Conservation (phyloP, 441 rosid species). For the Biscutella laevigata region DNA sequence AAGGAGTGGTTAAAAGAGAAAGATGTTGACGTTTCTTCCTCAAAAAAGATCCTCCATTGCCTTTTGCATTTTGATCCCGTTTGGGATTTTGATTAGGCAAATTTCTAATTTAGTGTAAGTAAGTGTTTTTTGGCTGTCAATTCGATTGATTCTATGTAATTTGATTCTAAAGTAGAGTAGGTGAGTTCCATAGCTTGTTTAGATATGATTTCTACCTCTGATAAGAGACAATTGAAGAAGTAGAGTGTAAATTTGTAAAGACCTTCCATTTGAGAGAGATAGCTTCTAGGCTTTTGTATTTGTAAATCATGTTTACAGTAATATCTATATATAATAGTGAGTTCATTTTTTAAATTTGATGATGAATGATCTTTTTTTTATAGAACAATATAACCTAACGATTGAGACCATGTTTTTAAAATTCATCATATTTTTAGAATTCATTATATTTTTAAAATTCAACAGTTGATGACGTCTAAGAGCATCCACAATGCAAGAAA, state of each 20-base stretch:
- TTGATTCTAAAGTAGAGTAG: constrained; percentile 14
- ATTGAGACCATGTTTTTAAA: no score
- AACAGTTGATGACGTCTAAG: no score
- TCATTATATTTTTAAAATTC: no score
- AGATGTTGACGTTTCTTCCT: constrained; percentile 24
- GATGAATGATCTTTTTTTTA: no score
- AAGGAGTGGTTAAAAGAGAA: constrained; percentile 19
- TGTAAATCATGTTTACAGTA: constrained; percentile 11
- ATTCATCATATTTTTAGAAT: no score
- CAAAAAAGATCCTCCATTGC: constrained; percentile 12
- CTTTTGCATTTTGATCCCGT: not conserved
- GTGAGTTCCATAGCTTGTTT: constrained; percentile 1
- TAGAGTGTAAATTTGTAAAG: not conserved
- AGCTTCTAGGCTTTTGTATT: not conserved
- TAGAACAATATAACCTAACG: no score
- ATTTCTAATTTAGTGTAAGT: constrained; percentile 10
- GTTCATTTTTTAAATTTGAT: no score
- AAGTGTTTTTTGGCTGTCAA: not conserved
- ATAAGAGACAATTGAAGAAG: not conserved
- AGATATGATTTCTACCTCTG: not conserved
- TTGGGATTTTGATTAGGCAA: not conserved
- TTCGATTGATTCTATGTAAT: constrained; percentile 11
- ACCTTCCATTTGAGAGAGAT: not conserved
- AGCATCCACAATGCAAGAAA: no score
- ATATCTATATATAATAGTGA: no score